Evolutionary conservation across 2,329 filamentous ascomycete genomes (phyloP).

Genomic region (Aspergillus melleus): DNA sequence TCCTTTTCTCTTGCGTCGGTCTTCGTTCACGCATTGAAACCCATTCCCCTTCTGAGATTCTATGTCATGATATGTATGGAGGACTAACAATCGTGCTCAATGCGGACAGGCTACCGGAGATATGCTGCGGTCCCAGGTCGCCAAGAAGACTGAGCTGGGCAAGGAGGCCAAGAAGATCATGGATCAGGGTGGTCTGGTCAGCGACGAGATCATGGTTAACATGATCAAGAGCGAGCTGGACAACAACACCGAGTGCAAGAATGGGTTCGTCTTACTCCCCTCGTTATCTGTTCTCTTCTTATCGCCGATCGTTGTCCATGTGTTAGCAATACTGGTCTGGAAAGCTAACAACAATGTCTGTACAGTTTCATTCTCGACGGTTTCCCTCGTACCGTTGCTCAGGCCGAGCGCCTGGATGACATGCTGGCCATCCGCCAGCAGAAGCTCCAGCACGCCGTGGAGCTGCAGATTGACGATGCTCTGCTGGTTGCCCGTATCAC

Average conservation of each 20-base stretch:
- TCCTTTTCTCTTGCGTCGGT: neutral
- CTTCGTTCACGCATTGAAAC: neutral
- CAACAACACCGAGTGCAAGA: slow-evolving; percentile 91
- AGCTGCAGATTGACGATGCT: slow-evolving; percentile 94
- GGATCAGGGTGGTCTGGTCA: slow-evolving; percentile 96
- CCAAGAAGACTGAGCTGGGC: slow-evolving; percentile 92
- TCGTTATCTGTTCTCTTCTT: slow-evolving; percentile 13
- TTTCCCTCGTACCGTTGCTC: slow-evolving; percentile 93
- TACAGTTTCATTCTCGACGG: slow-evolving; percentile 95
- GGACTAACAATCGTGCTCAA: slow-evolving; percentile 11
- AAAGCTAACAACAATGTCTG: neutral
- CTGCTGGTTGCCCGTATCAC: slow-evolving; percentile 96
- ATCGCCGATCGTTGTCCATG: neutral
- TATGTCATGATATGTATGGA: neutral
- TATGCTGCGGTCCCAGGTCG: slow-evolving; percentile 97
- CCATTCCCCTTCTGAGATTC: neutral
- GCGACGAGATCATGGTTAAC: slow-evolving; percentile 98
- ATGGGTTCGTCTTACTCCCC: slow-evolving; percentile 66
- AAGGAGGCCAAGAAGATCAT: slow-evolving; percentile 99
- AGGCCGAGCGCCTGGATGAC: slow-evolving; percentile 89
- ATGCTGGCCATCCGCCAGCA: slow-evolving; percentile 81
- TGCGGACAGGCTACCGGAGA: slow-evolving; percentile 82
- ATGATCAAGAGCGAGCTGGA: slow-evolving; percentile 99
- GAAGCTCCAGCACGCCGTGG: slow-evolving; percentile 89
- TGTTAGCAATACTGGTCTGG: neutral